phyloP scores from a whole-genome alignment of 768 basidiomycete species.

The Suillus cothurnatus region DNA sequence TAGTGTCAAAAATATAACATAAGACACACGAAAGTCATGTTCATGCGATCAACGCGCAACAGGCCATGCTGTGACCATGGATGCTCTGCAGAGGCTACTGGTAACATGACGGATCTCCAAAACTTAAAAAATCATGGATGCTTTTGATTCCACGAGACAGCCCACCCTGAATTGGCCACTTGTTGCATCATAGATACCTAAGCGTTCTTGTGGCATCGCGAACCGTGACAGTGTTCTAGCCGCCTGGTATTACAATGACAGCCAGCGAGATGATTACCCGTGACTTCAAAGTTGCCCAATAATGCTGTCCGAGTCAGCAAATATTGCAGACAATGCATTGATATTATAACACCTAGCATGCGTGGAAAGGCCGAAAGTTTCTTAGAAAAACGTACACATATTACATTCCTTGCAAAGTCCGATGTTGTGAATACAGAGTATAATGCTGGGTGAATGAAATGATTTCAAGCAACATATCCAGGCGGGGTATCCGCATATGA shows the following conservation, averaged over 20 bases:
- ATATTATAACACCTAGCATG: neutral
- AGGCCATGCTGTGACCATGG: neutral
- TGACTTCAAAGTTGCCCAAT: neutral
- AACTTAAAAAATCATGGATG: neutral
- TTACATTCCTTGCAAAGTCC: neutral
- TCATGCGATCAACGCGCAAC: neutral
- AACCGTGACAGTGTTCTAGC: neutral
- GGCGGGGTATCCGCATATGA: conserved; percentile 31
- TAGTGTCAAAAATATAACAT: neutral
- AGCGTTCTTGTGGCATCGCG: neutral
- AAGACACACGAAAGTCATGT: neutral
- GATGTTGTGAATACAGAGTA: conserved; percentile 5
- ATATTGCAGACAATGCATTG: neutral
- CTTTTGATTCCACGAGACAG: neutral
- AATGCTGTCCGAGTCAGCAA: neutral
- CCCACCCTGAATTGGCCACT: neutral
- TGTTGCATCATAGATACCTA: too few species aligned
- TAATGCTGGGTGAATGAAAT: neutral
- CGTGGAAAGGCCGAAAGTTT: neutral
- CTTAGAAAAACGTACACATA: neutral
- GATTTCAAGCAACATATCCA: conserved; percentile 28
- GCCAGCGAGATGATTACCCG: neutral
- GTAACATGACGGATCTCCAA: neutral
- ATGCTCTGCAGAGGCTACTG: neutral
- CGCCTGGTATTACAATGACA: neutral